Percentiles rank a stretch among this genome's conserved stretches.
Evolutionary conservation across 2,329 filamentous ascomycete species (phyloP).

Genomic region (Purpureocillium takamizusanense): DNA sequence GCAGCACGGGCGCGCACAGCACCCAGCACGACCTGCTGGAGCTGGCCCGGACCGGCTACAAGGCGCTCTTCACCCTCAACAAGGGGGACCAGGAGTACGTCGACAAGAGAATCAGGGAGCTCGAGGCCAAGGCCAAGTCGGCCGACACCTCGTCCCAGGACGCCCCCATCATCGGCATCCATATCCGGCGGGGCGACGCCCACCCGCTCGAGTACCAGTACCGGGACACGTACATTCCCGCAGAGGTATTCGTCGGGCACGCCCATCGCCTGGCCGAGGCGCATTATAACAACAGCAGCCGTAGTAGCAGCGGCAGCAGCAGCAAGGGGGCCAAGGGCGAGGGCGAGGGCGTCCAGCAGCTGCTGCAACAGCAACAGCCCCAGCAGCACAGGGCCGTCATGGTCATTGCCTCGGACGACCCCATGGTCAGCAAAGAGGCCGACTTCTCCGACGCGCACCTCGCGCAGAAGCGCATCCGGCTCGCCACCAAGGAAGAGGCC

Average conservation of each 20-base stretch:
- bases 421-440: constrained; percentile 57
- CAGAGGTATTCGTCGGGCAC: constrained; percentile 56
- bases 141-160: constrained; percentile 29
- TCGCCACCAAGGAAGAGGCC: constrained; percentile 51
- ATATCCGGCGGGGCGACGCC: constrained; percentile 71
- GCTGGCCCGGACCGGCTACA: constrained; percentile 61
- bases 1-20: constrained; percentile 12
- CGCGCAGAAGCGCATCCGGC: constrained; percentile 68
- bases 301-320: no score
- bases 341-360: no score
- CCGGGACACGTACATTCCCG: constrained; percentile 66
- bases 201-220: constrained; percentile 74
- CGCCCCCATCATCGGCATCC: constrained; percentile 52
- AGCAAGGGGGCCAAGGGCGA: constrained; percentile 24
- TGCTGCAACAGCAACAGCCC: no score
- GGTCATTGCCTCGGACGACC: constrained; percentile 73
- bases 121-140: constrained; percentile 38
- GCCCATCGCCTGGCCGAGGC: constrained; percentile 46
- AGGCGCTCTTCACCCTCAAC: constrained; percentile 63
- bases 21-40: constrained; percentile 49
- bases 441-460: constrained; percentile 51
- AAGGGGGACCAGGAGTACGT: constrained; percentile 59
- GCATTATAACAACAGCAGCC: constrained; percentile 33
- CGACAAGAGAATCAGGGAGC: constrained; percentile 43
- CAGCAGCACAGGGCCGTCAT: constrained; percentile 35